Base-by-base conservation (phyloP, 768 basidiomycete genomes). In the Termitomyces titanicus region DNA sequence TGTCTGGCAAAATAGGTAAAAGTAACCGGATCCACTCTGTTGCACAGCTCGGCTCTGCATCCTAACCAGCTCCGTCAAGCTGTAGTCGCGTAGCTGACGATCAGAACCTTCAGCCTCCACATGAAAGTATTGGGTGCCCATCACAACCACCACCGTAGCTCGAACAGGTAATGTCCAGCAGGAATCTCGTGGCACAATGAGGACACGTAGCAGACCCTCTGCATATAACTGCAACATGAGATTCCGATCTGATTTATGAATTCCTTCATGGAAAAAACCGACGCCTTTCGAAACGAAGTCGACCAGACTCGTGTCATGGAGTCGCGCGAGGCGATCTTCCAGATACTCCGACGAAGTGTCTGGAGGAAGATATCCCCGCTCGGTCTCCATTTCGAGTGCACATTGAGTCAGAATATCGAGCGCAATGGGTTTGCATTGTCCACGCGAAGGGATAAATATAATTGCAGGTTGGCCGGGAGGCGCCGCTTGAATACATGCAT, bases 31-130 rank as follows among this genome's bases (percentile, higher is more conserved):
- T 10, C 75, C 77, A 1, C 76, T 71, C 59, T 85, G 83, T 52
- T 79, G 80, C 12, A 93, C 80, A 3, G 94, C 94, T 31, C 84
- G 82, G 52, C 91, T 84, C 70, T 98, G 95, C 95, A 99, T 98
- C 54, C 84, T 85, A 48, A 90, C 84, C 34, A 99, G 71, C 62
- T 98, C 94, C 18, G 82, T 77, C 35, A 96, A 72, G 0, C 75
- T 74, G 68, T 98, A 98, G 66, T 94, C 93, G 42, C 79, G 79
- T 47, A 96, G 66, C 62, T 88, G 86, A 22, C 89, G 83, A 56
- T 86, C 84, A 9, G 74, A 65, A 13, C 72, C 77, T 51, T 73
- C 75, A 35, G 67, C 69, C 38, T 77, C 73, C 7, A 76, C 61
- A 53, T 82, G 74, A 24, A 86, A 68, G 68, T 92, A 96, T 68